Conservation (phyloP, 768 basidiomycete genomes). For the Fomitopsis pulvina region DNA sequence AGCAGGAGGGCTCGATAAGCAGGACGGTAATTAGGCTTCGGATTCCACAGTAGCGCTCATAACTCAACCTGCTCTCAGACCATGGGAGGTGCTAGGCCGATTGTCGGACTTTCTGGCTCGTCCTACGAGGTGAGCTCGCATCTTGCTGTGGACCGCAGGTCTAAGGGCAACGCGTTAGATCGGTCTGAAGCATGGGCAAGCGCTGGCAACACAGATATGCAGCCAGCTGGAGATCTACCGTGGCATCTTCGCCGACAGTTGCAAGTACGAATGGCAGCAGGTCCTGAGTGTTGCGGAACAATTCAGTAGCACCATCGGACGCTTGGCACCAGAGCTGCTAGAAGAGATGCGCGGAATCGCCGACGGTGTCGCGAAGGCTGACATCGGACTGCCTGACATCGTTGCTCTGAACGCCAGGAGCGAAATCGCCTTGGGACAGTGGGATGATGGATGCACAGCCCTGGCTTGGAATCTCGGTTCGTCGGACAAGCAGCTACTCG, state of each 20-base stretch:
- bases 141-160: neutral
- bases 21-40: neutral
- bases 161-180: conserved; percentile 16
- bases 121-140: conserved; percentile 12
- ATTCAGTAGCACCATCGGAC: conserved; percentile 19
- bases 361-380: conserved; percentile 17
- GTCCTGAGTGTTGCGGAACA: conserved; percentile 22
- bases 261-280: conserved; percentile 27
- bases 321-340: conserved; percentile 23
- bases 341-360: conserved; percentile 30
- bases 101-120: conserved; percentile 9
- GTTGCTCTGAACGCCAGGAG: conserved; percentile 31
- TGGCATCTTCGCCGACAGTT: conserved; percentile 24
- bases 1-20: neutral
- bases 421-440: conserved; percentile 31
- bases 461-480: conserved; percentile 24
- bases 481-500: conserved; percentile 18
- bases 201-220: conserved; percentile 23
- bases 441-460: conserved; percentile 30
- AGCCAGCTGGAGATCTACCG: conserved; percentile 27
- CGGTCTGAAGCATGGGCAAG: conserved; percentile 24
- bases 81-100: neutral
- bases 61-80: neutral
- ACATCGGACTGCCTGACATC: conserved; percentile 23
- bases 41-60: neutral